Conservation (phyloP, 2,329 filamentous ascomycete species). For the Aspergillus candidus region DNA sequence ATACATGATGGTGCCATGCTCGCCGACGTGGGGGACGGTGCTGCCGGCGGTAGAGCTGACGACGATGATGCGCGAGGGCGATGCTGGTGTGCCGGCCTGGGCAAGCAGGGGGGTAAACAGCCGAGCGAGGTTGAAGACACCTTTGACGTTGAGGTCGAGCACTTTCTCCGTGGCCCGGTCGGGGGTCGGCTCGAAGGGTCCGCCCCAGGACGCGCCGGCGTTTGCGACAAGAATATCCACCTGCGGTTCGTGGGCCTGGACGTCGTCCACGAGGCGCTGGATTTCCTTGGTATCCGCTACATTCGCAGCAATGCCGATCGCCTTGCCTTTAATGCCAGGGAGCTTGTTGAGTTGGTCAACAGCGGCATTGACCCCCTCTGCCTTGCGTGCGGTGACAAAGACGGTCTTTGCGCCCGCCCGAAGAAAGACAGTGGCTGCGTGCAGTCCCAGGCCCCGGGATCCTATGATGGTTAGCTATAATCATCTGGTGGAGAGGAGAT, state of each 20-base stretch:
- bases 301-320: conserved; percentile 8
- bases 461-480: background rate
- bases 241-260: conserved; percentile 1
- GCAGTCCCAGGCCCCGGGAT: conserved; percentile 8
- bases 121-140: conserved; percentile 10
- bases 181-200: conserved; percentile 9
- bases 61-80: conserved; percentile 8
- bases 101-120: conserved; percentile 8
- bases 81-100: background rate
- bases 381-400: conserved; percentile 9
- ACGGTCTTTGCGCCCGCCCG: conserved; percentile 8
- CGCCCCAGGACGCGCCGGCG: conserved; percentile 9
- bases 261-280: conserved; percentile 3
- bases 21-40: conserved; percentile 5
- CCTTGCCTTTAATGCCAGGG: conserved; percentile 4
- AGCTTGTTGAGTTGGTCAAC: conserved; percentile 7
- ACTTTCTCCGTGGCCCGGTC: conserved; percentile 11
- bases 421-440: conserved; percentile 6
- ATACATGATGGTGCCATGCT: conserved; percentile 12
- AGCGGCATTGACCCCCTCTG: conserved; percentile 4
- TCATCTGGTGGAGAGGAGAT: background rate
- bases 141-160: conserved; percentile 6
- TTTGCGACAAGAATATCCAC: conserved; percentile 10
- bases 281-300: conserved; percentile 7
- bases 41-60: conserved; percentile 9